Evolutionary conservation across 2,329 filamentous ascomycete species (phyloP), one percentile per base, ranked within the genome.

Genomic region (Sporothrix luriei): DNA sequence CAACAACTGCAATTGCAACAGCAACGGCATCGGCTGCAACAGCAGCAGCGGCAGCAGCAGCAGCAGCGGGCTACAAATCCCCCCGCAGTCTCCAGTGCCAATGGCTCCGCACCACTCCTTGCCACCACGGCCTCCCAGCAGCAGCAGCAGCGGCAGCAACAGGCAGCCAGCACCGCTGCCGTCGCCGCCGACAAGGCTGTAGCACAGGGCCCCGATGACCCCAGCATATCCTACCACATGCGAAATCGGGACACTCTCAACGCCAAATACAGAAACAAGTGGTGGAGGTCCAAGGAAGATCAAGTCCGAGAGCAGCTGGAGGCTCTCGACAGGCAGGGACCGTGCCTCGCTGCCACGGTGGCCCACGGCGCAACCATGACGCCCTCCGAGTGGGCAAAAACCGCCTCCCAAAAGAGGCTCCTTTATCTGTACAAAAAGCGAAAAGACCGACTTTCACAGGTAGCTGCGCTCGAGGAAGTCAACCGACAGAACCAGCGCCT

Each of bases 1-100:
- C 61, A 57, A 2, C 48, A 7, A 40, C 59, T 59, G 51, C 61
- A 57, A 2, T 38, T 6, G 13, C 70, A 54, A 2, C 19, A 29
- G 16, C 62, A 33, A 38, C 70, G 64, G 33, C 62, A 52, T 5
- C 49, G n/a, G 16, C 67, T 66, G 4, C 66, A 29, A n/a, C 59
- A 14, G 7, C 49, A 29, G 21, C 65, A 49, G 21, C 68, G 14
- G 7, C 48, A 29, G n/a, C 26, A n/a, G 19, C 57, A 49, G 7
- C 65, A 48, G 33, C 38, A 14, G 26, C 68, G 26, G 21, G n/a
- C 13, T 10, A 43, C 43, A n/a, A 14, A 40, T 16, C 24, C 14
- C 48, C 19, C 13, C 55, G 38, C 21, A 65, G 6, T 1, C 26
- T 26, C 38, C 57, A 19, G 3, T 9, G 38, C 38, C 38, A 46